Conservation (phyloP, 257 asterid species). For the Ilex asprella region DNA sequence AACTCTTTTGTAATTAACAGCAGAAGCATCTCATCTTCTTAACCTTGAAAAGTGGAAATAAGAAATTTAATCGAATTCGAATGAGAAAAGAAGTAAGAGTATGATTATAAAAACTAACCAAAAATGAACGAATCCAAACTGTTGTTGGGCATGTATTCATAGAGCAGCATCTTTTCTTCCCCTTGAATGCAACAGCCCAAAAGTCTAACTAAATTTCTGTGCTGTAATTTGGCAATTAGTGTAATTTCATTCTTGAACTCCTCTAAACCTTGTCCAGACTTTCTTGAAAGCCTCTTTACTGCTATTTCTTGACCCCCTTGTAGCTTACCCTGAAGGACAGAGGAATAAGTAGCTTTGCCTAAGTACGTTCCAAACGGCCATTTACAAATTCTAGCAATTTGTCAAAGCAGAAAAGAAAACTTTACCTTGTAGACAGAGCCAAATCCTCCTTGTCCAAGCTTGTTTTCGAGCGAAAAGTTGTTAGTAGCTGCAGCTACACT, state of each 20-base stretch:
- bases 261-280: conserved; percentile 70
- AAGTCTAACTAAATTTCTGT: conserved; percentile 75
- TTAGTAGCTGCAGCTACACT: conserved; percentile 51
- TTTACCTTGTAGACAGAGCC: conserved; percentile 76
- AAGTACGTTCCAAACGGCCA: background rate
- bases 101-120: conserved; percentile 33
- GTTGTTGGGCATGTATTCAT: conserved; percentile 88
- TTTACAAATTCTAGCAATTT: background rate
- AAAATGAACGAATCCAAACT: conserved; percentile 71
- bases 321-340: conserved; percentile 47
- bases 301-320: conserved; percentile 65
- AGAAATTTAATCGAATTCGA: no score
- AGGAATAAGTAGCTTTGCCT: background rate
- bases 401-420: no score
- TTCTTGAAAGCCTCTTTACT: conserved; percentile 73
- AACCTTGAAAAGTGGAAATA: no score
- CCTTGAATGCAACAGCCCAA: conserved; percentile 78
- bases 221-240: conserved; percentile 74
- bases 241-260: conserved; percentile 77
- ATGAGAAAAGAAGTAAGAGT: background rate
- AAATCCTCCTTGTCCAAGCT: conserved; percentile 92
- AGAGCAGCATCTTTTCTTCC: conserved; percentile 71
- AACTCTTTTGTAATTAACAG: background rate
- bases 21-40: no score
- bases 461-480: conserved; percentile 49